A percentile compares a stretch with the other conserved stretches of the same genome.
phyloP scores from a whole-genome alignment of 768 basidiomycete genomes.

The Hypholoma fasciculare region DNA sequence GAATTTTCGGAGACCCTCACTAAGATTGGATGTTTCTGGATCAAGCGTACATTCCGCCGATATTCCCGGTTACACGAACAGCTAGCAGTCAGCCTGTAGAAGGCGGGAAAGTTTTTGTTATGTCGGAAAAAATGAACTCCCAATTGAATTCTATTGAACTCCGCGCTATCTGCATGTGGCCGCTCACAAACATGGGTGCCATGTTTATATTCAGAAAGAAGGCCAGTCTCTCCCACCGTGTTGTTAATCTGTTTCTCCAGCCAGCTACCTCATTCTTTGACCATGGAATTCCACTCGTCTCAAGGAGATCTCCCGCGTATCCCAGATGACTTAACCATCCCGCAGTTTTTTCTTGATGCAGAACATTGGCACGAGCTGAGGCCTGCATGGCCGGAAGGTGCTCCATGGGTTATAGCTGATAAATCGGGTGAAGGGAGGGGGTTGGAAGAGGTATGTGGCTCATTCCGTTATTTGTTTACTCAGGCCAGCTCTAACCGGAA shows the following conservation, averaged over 20 bases:
- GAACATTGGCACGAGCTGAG: constrained; percentile 1
- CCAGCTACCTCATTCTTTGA: background rate
- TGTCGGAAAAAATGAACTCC: too few relatives aligned
- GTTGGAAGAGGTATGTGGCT: constrained; percentile 1
- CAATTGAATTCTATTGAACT: too few relatives aligned
- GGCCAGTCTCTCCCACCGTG: background rate
- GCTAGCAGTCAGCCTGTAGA: too few relatives aligned
- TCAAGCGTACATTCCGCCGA: too few relatives aligned
- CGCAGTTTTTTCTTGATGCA: constrained; percentile 8
- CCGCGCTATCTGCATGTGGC: too few relatives aligned
- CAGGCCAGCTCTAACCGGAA: background rate
- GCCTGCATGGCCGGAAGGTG: background rate
- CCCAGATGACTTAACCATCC: constrained; percentile 5
- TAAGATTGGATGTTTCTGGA: too few relatives aligned
- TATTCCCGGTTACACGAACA: too few relatives aligned
- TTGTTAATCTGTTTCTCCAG: background rate
- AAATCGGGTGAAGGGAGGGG: background rate
- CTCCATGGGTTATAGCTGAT: constrained; percentile 8
- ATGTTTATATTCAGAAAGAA: background rate
- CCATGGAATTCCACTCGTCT: constrained; percentile 4
- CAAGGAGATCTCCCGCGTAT: constrained; percentile 5
- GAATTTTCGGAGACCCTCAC: too few relatives aligned
- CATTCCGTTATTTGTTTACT: background rate
- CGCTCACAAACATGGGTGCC: too few relatives aligned
- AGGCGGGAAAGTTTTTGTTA: too few relatives aligned